Evolutionary conservation across 225 moss, liverwort and hornwort species (phyloP).

Genomic region (Sphagnum contortum): DNA sequence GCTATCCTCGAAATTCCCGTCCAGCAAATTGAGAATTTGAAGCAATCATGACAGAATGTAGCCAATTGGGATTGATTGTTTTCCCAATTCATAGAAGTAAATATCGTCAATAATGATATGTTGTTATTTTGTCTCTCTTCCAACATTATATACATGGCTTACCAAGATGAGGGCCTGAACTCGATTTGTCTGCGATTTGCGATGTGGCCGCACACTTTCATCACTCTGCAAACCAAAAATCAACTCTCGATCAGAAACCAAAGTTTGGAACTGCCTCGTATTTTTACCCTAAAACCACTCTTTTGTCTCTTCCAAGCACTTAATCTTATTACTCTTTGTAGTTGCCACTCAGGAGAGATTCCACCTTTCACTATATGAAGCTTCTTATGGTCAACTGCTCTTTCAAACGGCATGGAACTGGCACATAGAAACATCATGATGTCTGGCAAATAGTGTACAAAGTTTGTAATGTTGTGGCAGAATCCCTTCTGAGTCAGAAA

Average conservation of each 20-base stretch:
- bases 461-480: background rate
- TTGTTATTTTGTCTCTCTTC: constrained; percentile 6
- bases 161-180: constrained; percentile 73
- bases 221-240: constrained; percentile 40
- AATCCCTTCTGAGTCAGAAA: too few species aligned
- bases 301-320: too few species aligned
- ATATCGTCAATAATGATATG: background rate
- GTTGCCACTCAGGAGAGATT: background rate
- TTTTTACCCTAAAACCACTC: background rate
- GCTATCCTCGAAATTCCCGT: background rate
- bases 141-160: constrained; percentile 15
- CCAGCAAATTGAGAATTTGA: background rate
- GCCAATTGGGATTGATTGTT: background rate
- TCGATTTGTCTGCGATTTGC: constrained; percentile 79
- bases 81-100: background rate
- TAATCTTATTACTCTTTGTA: too few species aligned
- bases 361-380: background rate
- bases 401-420: background rate
- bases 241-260: constrained; percentile 1
- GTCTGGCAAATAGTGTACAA: background rate
- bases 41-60: background rate
- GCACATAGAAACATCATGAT: background rate
- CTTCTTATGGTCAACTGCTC: background rate
- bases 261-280: background rate
- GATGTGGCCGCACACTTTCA: constrained; percentile 81